A percentile compares a stretch with the other conserved stretches of the same genome.
These are phyloP conservation scores for Stentor roeselii DNA, from an alignment of 73 alveolate genomes.

Conservation along the genomic window DNA sequence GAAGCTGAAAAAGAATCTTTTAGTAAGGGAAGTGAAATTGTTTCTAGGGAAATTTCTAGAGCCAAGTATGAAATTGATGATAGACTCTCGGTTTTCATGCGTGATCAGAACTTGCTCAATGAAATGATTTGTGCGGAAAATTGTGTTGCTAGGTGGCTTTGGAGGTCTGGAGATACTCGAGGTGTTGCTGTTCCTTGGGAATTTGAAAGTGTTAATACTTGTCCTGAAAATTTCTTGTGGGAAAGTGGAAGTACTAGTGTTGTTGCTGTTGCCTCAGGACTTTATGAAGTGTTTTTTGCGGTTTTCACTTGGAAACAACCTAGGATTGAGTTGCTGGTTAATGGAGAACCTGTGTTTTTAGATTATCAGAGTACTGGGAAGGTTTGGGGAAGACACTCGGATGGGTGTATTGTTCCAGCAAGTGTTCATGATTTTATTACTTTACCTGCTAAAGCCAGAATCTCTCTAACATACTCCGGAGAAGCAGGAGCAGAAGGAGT, in stretches of 20 bases:
- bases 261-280: conserved; percentile 90
- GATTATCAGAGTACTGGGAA: conserved; percentile 83
- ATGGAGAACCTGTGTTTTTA: conserved; percentile 91
- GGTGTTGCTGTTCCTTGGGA: conserved; percentile 95
- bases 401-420: conserved; percentile 81
- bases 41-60: background rate
- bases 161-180: conserved; percentile 90
- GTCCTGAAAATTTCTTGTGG: conserved; percentile 97
- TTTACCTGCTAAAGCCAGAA: conserved; percentile 96
- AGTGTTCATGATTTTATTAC: conserved; percentile 90
- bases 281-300: conserved; percentile 92
- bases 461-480: conserved; percentile 82
- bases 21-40: background rate
- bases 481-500: conserved; percentile 76
- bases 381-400: conserved; percentile 79
- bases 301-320: conserved; percentile 94
- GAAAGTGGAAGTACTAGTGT: conserved; percentile 90
- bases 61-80: background rate
- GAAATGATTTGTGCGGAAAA: conserved; percentile 92
- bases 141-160: conserved; percentile 95
- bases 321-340: conserved; percentile 78
- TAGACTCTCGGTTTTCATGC: conserved; percentile 21
- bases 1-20: background rate
- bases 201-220: conserved; percentile 86
- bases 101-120: conserved; percentile 79